Evolutionary conservation across 2,329 filamentous ascomycete genomes (phyloP), one percentile per base, ranked within the genome.

Genomic region (Diplodia scrobiculata): DNA sequence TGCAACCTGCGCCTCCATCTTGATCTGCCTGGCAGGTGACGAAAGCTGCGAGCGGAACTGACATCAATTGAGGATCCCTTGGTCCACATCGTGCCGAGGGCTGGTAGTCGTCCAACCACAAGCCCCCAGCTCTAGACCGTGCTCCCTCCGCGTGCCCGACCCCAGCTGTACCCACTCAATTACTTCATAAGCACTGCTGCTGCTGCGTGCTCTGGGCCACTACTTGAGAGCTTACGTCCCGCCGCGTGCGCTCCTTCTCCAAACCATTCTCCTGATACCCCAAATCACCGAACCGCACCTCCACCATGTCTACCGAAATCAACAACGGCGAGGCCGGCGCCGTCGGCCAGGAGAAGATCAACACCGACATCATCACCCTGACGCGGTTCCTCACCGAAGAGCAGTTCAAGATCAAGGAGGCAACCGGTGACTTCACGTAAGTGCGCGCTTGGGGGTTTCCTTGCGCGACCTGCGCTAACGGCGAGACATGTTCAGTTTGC

Each of bases 361-460:
- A 98, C 84, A 96, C 91, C 69, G 87, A 97, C 79, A 98, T 99
- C 76, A 85, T 98, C 76, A 98, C 95, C 65, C 87, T 99, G 73
- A 97, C 95, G 50, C 87, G 95, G 69, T 97, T 95, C 84, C 86
- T 99, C 73, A 98, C 92, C 34, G 95, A 99, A 83, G 93, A 97
- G 82, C 95, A 99, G 79, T 81, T 84, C 69, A 97, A 97, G 80
- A 88, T 96, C 82, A 89, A 90, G 77, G 92, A 98, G 78, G 95
- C 95, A 64, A 97, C 93, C 14, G 95, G 95, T 82, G 95, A 99
- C 82, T 99, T 99, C 82, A 99, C 95, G 92, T 97, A 85, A 68
- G 90, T 81, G 19, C 19, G 51, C 34, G 10, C 29, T 45, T 25
- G 2, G 21, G 10, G 10, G 17, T 29, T 45, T 29, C 32, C 41